These are phyloP conservation scores for Penicillium fuscoglaucum DNA, from an alignment of 2,329 filamentous ascomycete species.

Conservation along the genomic window DNA sequence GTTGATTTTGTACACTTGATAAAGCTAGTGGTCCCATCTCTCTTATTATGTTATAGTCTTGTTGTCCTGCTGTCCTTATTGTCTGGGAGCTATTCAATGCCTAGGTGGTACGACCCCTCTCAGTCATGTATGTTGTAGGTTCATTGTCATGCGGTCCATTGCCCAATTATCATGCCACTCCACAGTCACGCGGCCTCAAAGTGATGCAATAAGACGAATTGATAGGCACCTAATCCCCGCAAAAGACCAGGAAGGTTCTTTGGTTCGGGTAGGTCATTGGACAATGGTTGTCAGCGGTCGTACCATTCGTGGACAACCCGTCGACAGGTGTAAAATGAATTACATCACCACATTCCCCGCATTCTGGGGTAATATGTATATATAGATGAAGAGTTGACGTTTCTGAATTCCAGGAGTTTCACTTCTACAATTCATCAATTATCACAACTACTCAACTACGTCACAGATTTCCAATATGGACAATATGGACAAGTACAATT, in stretches of 20 bases:
- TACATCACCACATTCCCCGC: conserved; percentile 10
- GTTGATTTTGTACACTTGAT: neutral
- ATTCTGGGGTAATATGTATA: conserved; percentile 4
- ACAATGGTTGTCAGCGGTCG: neutral
- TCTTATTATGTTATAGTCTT: neutral
- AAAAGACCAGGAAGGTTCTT: neutral
- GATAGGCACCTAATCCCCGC: neutral
- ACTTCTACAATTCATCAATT: neutral
- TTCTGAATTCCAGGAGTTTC: neutral
- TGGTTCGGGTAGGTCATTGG: neutral
- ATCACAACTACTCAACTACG: neutral
- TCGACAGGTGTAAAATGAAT: conserved; percentile 1
- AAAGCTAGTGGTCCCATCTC: neutral
- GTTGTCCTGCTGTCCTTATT: neutral
- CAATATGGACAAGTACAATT: conserved; percentile 27
- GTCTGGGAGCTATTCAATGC: neutral
- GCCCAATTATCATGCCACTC: conserved; percentile 2
- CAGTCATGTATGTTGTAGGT: neutral
- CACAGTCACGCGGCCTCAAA: neutral
- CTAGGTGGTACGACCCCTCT: neutral
- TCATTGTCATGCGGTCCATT: neutral
- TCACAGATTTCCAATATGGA: neutral
- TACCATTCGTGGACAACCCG: neutral
- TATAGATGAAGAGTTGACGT: neutral
- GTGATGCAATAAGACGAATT: neutral